Percentiles rank a stretch among this genome's conserved stretches.
These are phyloP conservation scores for Athelia sp. DNA, from an alignment of 1,284 basidiomycete species.

Conservation along the genomic window DNA sequence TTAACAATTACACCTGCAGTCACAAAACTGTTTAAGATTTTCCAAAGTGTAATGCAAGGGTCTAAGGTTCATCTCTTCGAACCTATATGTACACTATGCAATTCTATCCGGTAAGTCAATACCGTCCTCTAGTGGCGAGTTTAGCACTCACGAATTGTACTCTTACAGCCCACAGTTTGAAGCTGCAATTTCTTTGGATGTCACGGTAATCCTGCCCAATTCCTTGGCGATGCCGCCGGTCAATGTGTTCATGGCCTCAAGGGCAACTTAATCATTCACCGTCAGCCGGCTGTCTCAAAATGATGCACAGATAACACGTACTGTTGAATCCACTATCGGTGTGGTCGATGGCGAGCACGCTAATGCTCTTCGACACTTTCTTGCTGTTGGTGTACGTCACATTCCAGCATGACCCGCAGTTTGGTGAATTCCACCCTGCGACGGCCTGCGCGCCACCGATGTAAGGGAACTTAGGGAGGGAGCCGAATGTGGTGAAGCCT, in stretches of 20 bases:
- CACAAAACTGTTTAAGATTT: background rate
- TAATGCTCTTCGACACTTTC: slow-evolving; percentile 26
- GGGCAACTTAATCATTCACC: background rate
- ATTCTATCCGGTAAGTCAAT: background rate
- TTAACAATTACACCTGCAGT: background rate
- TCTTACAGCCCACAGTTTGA: slow-evolving; percentile 12
- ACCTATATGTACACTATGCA: background rate
- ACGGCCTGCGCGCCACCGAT: slow-evolving; percentile 39
- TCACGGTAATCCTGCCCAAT: slow-evolving; percentile 11
- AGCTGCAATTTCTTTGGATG: slow-evolving; percentile 6
- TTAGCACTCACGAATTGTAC: background rate
- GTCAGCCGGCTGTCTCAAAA: too few species aligned
- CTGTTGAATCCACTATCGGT: slow-evolving; percentile 33
- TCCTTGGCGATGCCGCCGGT: slow-evolving; percentile 11
- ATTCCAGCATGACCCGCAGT: slow-evolving; percentile 48
- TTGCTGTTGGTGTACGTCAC: slow-evolving; percentile 32
- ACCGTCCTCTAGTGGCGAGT: background rate
- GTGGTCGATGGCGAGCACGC: slow-evolving; percentile 36
- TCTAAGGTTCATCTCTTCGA: background rate
- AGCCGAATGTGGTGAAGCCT: slow-evolving; percentile 34
- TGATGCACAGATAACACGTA: too few species aligned
- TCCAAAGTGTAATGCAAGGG: background rate
- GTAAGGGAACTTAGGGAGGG: slow-evolving; percentile 36
- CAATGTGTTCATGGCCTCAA: slow-evolving; percentile 14
- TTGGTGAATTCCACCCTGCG: slow-evolving; percentile 36